Evolutionary conservation across 2,329 filamentous ascomycete genomes (phyloP).

Genomic region (Fusarium cicatricum): DNA sequence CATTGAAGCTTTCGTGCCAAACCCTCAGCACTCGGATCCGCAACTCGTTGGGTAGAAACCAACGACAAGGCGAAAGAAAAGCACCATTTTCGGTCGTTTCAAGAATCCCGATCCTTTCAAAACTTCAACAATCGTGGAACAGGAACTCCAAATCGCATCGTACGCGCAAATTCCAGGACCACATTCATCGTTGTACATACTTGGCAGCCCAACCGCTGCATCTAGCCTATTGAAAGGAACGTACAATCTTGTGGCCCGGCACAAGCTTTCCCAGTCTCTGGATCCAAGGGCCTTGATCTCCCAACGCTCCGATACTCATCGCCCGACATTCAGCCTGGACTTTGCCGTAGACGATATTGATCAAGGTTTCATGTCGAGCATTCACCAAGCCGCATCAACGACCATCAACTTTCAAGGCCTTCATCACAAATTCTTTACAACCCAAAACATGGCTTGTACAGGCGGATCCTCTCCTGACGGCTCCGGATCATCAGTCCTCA

Average conservation of each 20-base stretch:
- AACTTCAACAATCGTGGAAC: background rate
- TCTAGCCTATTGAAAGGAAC: background rate
- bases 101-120: background rate
- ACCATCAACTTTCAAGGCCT: background rate
- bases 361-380: background rate
- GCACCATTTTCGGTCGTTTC: constrained; percentile 5
- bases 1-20: background rate
- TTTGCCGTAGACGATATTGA: background rate
- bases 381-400: background rate
- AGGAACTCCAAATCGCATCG: background rate
- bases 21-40: background rate
- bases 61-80: constrained; percentile 11
- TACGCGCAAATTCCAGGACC: background rate
- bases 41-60: constrained; percentile 13
- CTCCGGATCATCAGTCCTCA: constrained; percentile 19
- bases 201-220: background rate
- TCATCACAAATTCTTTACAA: background rate
- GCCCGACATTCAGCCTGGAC: background rate
- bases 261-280: constrained; percentile 1
- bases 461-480: constrained; percentile 9
- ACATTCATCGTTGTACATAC: background rate
- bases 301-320: background rate
- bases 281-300: background rate
- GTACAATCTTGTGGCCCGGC: background rate
- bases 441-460: constrained; percentile 17